Evolutionary conservation across 148 eudicot genomes (phyloP).

Genomic region (Pharnaceum exiguum): DNA sequence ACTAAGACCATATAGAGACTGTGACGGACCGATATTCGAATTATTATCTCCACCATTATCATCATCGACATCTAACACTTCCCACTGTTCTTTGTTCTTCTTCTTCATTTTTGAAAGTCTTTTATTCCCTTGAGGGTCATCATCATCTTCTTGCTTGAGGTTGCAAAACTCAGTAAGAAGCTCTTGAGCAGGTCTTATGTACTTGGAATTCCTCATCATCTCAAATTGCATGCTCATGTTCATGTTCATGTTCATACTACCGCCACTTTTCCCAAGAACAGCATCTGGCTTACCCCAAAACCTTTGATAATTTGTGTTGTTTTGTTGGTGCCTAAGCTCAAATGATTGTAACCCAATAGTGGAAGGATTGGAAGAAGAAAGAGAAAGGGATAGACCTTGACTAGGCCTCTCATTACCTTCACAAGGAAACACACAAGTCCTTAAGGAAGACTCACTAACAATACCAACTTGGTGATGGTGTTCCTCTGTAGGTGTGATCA

Average conservation of each 20-base stretch:
- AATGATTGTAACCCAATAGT: slow-evolving; percentile 70
- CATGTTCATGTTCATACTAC: slow-evolving; percentile 1
- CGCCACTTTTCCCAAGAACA: slow-evolving; percentile 26
- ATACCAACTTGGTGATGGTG: slow-evolving; percentile 4
- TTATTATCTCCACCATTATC: slow-evolving; percentile 1
- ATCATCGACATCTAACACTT: slow-evolving; percentile 6
- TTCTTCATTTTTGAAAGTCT: slow-evolving; percentile 4
- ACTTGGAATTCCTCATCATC: slow-evolving; percentile 56
- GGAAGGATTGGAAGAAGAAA: slow-evolving; percentile 63
- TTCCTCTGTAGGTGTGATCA: background rate
- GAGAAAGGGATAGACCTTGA: slow-evolving; percentile 89
- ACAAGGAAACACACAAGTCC: slow-evolving; percentile 63
- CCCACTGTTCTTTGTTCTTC: slow-evolving; percentile 19
- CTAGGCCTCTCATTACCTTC: slow-evolving; percentile 90
- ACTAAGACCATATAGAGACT: slow-evolving; percentile 50
- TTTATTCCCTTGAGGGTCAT: slow-evolving; percentile 25
- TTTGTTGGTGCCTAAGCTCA: slow-evolving; percentile 39
- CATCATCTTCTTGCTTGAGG: slow-evolving; percentile 30
- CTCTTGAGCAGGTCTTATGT: slow-evolving; percentile 70
- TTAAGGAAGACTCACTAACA: slow-evolving; percentile 40
- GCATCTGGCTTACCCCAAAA: too few species aligned
- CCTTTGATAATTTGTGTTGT: slow-evolving; percentile 9
- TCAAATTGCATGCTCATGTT: slow-evolving; percentile 22
- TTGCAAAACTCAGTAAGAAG: slow-evolving; percentile 80
- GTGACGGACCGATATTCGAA: slow-evolving; percentile 4